These are phyloP conservation scores for Boletus pseudopeckii DNA, from an alignment of 768 basidiomycete genomes.

Conservation along the genomic window DNA sequence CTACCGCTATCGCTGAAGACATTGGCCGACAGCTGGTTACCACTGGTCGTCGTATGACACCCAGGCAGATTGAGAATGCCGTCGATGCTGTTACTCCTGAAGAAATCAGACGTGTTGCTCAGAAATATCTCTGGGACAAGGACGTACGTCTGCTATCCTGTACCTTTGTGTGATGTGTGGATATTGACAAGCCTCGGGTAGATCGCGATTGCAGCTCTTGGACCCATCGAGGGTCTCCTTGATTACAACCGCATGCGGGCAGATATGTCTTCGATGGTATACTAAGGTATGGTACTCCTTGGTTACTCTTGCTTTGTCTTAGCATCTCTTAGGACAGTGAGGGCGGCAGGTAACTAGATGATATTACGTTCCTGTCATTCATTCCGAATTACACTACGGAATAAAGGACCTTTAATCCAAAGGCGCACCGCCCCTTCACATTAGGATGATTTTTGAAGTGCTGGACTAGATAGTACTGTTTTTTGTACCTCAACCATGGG, in stretches of 20 bases:
- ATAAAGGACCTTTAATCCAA: conserved; percentile 16
- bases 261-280: conserved; percentile 78
- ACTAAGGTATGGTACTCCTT: conserved; percentile 37
- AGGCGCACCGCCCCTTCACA: not conserved
- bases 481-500: not conserved
- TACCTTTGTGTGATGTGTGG: conserved; percentile 1
- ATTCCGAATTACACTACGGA: conserved; percentile 20
- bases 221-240: conserved; percentile 85
- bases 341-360: conserved; percentile 18
- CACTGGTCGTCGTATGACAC: conserved; percentile 83
- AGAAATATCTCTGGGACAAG: conserved; percentile 97
- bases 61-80: conserved; percentile 89
- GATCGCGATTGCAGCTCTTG: conserved; percentile 86
- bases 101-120: conserved; percentile 91
- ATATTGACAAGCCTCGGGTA: conserved; percentile 27
- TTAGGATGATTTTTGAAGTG: not conserved
- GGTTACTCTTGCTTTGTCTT: not conserved
- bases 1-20: conserved; percentile 95
- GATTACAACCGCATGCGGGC: conserved; percentile 90
- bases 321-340: not conserved
- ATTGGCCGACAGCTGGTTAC: conserved; percentile 98
- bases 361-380: conserved; percentile 15
- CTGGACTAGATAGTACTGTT: not conserved
- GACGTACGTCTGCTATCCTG: conserved; percentile 55
- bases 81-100: conserved; percentile 84